Evolutionary conservation across 306 rosid species (phyloP), one percentile per base, ranked within the genome.

Genomic region (Quercus robur): DNA sequence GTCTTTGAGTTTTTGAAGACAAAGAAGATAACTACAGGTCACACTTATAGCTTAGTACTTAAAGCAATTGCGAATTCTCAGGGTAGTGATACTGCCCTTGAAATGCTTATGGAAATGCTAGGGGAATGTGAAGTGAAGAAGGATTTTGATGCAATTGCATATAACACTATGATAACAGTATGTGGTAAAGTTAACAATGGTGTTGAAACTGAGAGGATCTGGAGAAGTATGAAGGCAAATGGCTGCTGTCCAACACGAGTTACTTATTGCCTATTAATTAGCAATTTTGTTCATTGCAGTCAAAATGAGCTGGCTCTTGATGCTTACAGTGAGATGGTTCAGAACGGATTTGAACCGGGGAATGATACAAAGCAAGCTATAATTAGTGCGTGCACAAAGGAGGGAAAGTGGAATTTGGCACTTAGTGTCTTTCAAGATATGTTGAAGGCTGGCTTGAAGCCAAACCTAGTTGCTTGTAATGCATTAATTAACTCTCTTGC

Each of bases 161-260:
- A 93, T 81, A 94, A 94, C 84, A 91, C 97, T 18, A 75, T 93
- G 94, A 88, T 94, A 79, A 92, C 99, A 12, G 70, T 89, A 21
- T 93, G 91, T 80, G 90, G 88, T 59, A 86, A 88, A 56, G 89
- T 61, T 78, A 85, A 83, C 73, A 89, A 90, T 64, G 93, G 94
- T 97, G 78, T 75, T 78, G 97, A 93, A 83, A 70, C 92, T n/a
- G 89, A 86, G 90, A 88, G 89, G 81, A 67, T 90, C 28, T 94
- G 99, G 97, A 91, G 83, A 84, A 75, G 78, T 19, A 91, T 94
- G 88, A 89, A 85, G 85, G 91, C 58, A 72, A 91, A 86, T 75
- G 83, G 88, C 9, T 85, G 83, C 70, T 51, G 33, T 56, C 88
- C 86, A 75, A 92, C 94, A 0, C 83, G 52, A 20, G 80, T 88